Conservation (phyloP, 2,329 filamentous ascomycete species). For the Hypoxylon rubiginosum region DNA sequence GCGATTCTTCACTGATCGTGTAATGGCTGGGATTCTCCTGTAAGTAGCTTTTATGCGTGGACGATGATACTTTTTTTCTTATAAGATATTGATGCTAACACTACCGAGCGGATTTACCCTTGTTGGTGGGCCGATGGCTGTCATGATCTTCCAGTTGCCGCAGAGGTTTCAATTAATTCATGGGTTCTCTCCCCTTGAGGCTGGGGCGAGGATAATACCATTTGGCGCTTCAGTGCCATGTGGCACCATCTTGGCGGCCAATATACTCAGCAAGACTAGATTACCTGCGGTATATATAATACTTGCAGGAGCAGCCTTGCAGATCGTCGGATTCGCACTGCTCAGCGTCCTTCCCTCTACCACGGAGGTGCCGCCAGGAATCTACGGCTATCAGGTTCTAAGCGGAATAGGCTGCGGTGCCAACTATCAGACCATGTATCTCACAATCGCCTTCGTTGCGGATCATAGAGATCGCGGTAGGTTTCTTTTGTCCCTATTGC, state of each 20-base stretch:
- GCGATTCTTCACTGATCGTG: slow-evolving; percentile 40
- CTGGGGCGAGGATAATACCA: slow-evolving; percentile 37
- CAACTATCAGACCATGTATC: slow-evolving; percentile 7
- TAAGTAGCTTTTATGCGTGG: slow-evolving; percentile 15
- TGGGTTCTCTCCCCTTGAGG: slow-evolving; percentile 27
- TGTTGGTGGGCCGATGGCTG: background rate
- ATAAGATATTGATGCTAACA: background rate
- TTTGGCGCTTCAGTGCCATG: slow-evolving; percentile 3
- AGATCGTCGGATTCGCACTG: slow-evolving; percentile 28
- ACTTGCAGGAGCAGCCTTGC: slow-evolving; percentile 13
- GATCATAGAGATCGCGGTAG: slow-evolving; percentile 14
- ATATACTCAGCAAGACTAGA: background rate
- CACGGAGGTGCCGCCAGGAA: background rate
- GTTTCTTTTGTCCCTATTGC: background rate
- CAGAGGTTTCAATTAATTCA: slow-evolving; percentile 45
- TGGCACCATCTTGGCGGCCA: background rate
- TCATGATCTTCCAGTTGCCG: slow-evolving; percentile 31
- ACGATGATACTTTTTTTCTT: background rate
- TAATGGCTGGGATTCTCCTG: slow-evolving; percentile 36
- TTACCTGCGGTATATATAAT: slow-evolving; percentile 17
- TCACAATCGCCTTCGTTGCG: slow-evolving; percentile 18
- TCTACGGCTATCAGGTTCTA: slow-evolving; percentile 30
- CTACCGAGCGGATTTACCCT: background rate
- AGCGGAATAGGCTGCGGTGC: slow-evolving; percentile 29
- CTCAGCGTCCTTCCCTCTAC: slow-evolving; percentile 10